Base-by-base conservation (phyloP, 352 stramenopile genomes). In the Phytophthora citrophthora region DNA sequence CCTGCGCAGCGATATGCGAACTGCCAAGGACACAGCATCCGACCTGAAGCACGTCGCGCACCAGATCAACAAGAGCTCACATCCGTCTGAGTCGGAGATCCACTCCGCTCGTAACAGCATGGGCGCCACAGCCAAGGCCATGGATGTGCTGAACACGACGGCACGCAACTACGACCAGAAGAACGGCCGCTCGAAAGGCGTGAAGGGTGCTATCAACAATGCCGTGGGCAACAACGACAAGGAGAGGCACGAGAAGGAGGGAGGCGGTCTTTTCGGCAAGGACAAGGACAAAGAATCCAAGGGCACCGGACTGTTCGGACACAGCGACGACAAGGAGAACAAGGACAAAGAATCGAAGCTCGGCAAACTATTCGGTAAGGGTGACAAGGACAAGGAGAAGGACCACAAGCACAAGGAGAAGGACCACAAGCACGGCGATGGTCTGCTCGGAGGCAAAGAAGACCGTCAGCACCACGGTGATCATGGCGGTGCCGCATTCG, bases 121-220 rank as follows among this genome's bases (percentile, higher is more conserved):
- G 58, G 49, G 41, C 27, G 43, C 49, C 10, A 61, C 49, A 31
- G 49, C 49, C 20, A 67, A 61, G 36, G 58, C 58, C 31, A 67
- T 67, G 58, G 58, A 67, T 20, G 31, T 61, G 10, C 10, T 67
- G 41, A 53, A 54, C 15, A 61, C 36, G 29, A 67, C 58, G 10
- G 58, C 58, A 18, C 58, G 58, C 58, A 67, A 61, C 32, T 67
- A 67, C 34, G 58, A 67, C 34, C 29, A 61, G 49, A 49, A 57
- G 32, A 70, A 70, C 20, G 62, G 54, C 13, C 50, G 45, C 5
- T 61, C 62, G 6, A 70, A 51, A 27, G 54, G 62, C 13, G 46
- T 70, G 18, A 65, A 59, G 44, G 48, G 62, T 26, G 34, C 46
- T 1, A 54, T 70, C 29, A 54, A 70, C 48, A 65, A 70, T 20